These are phyloP conservation scores for Ophiostoma novo-ulmi DNA, from an alignment of 2,329 filamentous ascomycete genomes.

Conservation along the genomic window DNA sequence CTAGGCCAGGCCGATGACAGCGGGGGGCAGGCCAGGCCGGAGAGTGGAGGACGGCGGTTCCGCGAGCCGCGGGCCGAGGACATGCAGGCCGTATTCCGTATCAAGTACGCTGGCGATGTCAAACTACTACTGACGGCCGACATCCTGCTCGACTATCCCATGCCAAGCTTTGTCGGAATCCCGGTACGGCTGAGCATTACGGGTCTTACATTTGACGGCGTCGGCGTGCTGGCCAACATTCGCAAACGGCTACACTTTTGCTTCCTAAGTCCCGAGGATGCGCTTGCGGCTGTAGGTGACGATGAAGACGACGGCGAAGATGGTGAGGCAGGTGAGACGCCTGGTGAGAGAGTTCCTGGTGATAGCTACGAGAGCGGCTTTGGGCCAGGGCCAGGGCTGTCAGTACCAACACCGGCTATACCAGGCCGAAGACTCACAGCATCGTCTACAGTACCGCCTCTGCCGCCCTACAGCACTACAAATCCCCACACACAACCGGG, in stretches of 20 bases:
- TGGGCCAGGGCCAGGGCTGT: not conserved
- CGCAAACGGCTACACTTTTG: constrained; percentile 86
- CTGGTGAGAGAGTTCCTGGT: not conserved
- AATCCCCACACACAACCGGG: constrained; percentile 4
- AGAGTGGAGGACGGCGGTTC: constrained; percentile 29
- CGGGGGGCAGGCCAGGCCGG: constrained; percentile 17
- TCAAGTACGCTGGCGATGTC: constrained; percentile 82
- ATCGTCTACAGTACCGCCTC: constrained; percentile 26
- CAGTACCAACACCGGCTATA: not conserved
- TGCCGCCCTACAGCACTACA: constrained; percentile 17
- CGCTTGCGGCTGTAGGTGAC: constrained; percentile 61
- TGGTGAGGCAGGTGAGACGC: not conserved
- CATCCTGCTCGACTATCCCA: constrained; percentile 94
- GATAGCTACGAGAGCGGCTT: not conserved
- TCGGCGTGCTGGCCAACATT: constrained; percentile 87
- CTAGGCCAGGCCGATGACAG: constrained; percentile 22
- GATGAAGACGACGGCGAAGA: constrained; percentile 37
- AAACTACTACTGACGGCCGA: constrained; percentile 86
- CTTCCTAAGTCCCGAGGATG: constrained; percentile 89
- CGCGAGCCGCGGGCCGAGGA: constrained; percentile 77
- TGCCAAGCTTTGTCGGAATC: constrained; percentile 96
- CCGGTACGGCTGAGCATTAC: constrained; percentile 93
- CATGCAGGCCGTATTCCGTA: constrained; percentile 85
- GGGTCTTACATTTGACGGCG: constrained; percentile 88
- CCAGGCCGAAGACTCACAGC: not conserved